Base-by-base conservation (phyloP, 2,329 filamentous ascomycete species). In the Immersiporthe knoxdaviesiana region DNA sequence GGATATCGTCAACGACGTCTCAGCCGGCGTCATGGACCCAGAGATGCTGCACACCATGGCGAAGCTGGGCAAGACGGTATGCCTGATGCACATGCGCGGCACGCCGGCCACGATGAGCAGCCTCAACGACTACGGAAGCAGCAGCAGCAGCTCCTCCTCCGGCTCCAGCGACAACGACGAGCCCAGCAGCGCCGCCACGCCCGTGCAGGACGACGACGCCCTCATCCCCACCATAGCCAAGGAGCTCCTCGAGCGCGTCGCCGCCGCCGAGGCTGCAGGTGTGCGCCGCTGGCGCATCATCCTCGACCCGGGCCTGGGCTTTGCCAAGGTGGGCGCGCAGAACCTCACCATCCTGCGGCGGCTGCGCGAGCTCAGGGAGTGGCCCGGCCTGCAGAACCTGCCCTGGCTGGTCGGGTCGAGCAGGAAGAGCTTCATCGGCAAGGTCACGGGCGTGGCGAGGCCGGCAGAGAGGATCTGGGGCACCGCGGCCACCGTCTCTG, bases 1-100 rank as follows among this genome's bases (percentile, higher is more conserved):
- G 8, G 91, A 97, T 77, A 92, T 99, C 72, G 89, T 99, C 81
- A 99, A 99, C 81, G 96, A 99, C 79, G 90, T 99, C 47, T 97
- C 93, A 0, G 93, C 91, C 1, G 96, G 96, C 3, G 77, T 84
- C 4, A 83, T 97, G 64, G 96, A 98, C 77, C 81, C 87, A 0
- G 85, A 86, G 0, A 98, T 99, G 94, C 87, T 99, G 0, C 75
- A 89, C 18, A 94, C 92, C 0, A 90, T 95, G 72, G 95, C 92
- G 0, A 84, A 86, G 5, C 85, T 96, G 0, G 91, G 92, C 47
- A 93, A 90, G 74, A 93, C 94, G 2, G 89, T 97, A 41, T 72
- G 85, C 71, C 85, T 97, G 65, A 97, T 97, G 93, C 94, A 97
- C 81, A 97, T 96, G 92, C 92, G 94, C 74, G 94, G 94, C 64